These are phyloP conservation scores for Ophiocordyceps camponoti-leonardi DNA, from an alignment of 2,329 filamentous ascomycete species.

Conservation along the genomic window DNA sequence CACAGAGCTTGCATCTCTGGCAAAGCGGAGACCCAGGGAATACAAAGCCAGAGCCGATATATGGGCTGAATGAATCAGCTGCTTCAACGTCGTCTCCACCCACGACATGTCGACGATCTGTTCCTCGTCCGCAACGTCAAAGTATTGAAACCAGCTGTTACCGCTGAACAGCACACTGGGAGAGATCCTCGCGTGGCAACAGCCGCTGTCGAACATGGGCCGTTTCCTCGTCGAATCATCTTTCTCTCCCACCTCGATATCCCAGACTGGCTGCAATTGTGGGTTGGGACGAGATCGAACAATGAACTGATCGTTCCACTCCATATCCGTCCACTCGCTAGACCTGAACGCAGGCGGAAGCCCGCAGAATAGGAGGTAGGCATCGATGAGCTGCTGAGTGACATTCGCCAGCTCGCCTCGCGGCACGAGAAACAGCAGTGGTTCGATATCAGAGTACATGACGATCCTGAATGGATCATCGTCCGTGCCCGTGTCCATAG, in stretches of 20 bases:
- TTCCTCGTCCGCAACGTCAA: conserved; percentile 11
- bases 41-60: conserved; percentile 41
- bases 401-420: conserved; percentile 14
- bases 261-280: background rate
- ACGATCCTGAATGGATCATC: conserved; percentile 74
- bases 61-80: conserved; percentile 30
- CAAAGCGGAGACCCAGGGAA: conserved; percentile 48
- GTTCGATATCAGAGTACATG: conserved; percentile 59
- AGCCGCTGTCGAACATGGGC: conserved; percentile 14
- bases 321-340: conserved; percentile 12
- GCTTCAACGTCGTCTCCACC: conserved; percentile 35
- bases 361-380: conserved; percentile 51
- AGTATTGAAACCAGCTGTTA: conserved; percentile 25
- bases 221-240: conserved; percentile 8
- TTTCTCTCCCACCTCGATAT: conserved; percentile 3
- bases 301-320: conserved; percentile 15
- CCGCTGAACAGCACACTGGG: conserved; percentile 36
- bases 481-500: conserved; percentile 55
- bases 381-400: conserved; percentile 39
- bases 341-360: conserved; percentile 32
- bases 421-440: conserved; percentile 39
- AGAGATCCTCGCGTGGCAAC: conserved; percentile 15
- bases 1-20: conserved; percentile 33
- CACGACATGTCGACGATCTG: conserved; percentile 22
- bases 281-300: conserved; percentile 1